Evolutionary conservation across 441 rosid species (phyloP), one percentile per base, ranked within the genome.

Genomic region (Gossypium schwendimanii): DNA sequence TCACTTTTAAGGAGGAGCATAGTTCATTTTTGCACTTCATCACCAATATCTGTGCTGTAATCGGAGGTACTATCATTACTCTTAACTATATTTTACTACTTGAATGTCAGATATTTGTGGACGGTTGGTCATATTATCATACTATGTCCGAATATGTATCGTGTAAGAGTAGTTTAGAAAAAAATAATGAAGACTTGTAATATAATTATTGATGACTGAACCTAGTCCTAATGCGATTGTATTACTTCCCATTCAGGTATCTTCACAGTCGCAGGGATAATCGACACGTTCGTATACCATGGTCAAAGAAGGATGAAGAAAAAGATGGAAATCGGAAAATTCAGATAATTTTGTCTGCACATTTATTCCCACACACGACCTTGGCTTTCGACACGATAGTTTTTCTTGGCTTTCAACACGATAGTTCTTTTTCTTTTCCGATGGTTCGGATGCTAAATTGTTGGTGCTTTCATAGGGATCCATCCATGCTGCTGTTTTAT

Each of bases 251-350:
- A 23, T 70, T 33, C 57, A 83, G 86, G 84, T 55, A 21, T 81
- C 17, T 83, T 83, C 54, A 78, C 84, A 3, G 77, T 83, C 52
- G 86, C 86, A 10, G 86, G 86, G 26, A 83, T 83, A 69, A 57
- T 83, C 12, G 86, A 83, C 76, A 75, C 86, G 2, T 79, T 79
- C 44, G 11, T 83, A 3, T 83, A 83, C 66, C 81, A 83, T 53
- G 84, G 87, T n/a, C 79, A 77, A 49, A 79, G 69, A 77, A 73
- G 74, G 59, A 77, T 83, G 3, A 83, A 76, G 84, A 80, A 79
- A 81, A 80, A 83, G 78, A 68, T 31, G 61, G 79, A 83, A 45
- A 55, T 83, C 11, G 84, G 87, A 8, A 83, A 83, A 69, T 83
- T 76, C 71, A 64, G 81, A 73, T 78, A 70, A 78, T 72, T 3